These are phyloP conservation scores for Herpetospermum pedunculosum DNA, from an alignment of 306 rosid genomes.

Conservation along the genomic window DNA sequence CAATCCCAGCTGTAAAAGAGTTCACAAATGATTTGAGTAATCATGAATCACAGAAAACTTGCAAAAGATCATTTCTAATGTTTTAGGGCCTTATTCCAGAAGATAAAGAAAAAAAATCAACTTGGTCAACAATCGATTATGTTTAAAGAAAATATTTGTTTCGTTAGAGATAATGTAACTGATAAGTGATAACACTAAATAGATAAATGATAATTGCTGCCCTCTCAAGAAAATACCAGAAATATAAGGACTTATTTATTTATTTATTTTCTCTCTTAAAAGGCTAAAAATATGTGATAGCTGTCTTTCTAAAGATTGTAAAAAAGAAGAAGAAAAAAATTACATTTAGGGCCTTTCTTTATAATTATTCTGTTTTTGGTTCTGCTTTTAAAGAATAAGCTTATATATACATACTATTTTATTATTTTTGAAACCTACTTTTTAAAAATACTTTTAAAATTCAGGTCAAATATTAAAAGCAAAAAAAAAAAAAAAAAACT, in stretches of 20 bases:
- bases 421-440: not conserved
- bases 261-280: not conserved
- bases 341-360: not conserved
- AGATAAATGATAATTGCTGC: not conserved
- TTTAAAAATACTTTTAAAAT: not conserved
- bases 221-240: not conserved
- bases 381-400: not conserved
- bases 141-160: not conserved
- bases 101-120: not conserved
- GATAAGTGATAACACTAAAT: not conserved
- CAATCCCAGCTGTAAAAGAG: not conserved
- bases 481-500: no score
- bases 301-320: not conserved
- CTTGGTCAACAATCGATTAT: not conserved
- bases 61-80: not conserved
- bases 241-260: not conserved
- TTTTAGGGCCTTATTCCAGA: not conserved
- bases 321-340: no score
- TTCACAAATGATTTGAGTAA: not conserved
- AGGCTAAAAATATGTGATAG: not conserved
- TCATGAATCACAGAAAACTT: not conserved
- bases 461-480: not conserved
- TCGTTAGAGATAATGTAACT: not conserved
- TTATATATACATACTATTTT: not conserved
- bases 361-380: not conserved